Evolutionary conservation across 352 stramenopile genomes (phyloP).

Genomic region (Pythium plurisporium): DNA sequence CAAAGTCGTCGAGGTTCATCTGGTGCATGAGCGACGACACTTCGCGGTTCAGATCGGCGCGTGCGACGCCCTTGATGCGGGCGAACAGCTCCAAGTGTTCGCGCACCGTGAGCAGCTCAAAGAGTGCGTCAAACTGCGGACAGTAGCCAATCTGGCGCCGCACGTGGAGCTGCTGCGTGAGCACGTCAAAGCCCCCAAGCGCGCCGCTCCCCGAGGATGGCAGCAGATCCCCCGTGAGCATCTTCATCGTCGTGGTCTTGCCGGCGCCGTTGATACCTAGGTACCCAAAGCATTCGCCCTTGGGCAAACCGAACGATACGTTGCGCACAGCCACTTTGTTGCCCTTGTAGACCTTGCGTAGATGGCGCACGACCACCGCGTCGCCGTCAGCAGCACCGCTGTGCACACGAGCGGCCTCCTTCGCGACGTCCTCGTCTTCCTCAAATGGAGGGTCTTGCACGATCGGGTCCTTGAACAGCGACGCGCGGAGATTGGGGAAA

Average conservation of each 20-base stretch:
- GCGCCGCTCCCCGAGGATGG: conserved; percentile 69
- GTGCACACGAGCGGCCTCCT: conserved; percentile 18
- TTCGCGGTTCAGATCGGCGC: conserved; percentile 27
- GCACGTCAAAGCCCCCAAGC: conserved; percentile 81
- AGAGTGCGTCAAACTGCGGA: conserved; percentile 96
- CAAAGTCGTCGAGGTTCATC: conserved; percentile 55
- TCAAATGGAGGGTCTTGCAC: background rate
- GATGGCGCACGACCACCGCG: conserved; percentile 34
- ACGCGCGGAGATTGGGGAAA: too few species aligned
- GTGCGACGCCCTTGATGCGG: conserved; percentile 86
- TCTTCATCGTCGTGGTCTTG: conserved; percentile 84
- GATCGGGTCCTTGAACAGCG: background rate
- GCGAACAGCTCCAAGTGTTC: conserved; percentile 96
- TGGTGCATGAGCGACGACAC: conserved; percentile 46
- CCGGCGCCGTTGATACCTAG: conserved; percentile 84
- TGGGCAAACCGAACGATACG: conserved; percentile 77
- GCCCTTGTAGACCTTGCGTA: conserved; percentile 68
- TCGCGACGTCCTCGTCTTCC: conserved; percentile 27
- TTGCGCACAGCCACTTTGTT: conserved; percentile 74
- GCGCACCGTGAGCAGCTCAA: conserved; percentile 92
- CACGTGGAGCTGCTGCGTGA: conserved; percentile 54
- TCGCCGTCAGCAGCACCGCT: background rate
- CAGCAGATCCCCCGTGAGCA: conserved; percentile 63
- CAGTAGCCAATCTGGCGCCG: conserved; percentile 92
- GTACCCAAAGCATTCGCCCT: conserved; percentile 92